Conservation (phyloP, 495 filamentous ascomycete genomes). For the Aspergillus incahuasiensis region DNA sequence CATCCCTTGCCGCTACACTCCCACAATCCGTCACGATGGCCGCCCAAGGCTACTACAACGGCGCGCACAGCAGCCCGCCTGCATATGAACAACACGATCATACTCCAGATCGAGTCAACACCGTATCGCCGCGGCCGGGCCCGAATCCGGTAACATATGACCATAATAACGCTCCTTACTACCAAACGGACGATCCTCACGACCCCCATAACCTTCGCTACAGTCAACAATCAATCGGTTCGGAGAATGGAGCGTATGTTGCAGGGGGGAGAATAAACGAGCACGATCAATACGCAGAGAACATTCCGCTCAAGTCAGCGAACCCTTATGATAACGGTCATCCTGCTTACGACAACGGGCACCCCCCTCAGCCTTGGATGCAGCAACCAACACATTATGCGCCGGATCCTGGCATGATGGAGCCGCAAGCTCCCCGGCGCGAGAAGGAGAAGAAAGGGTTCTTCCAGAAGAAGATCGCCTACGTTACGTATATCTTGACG, state of each 20-base stretch:
- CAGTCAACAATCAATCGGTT: conserved; percentile 39
- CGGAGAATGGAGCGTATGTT: conserved; percentile 31
- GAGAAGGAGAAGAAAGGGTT: conserved; percentile 41
- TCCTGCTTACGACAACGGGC: conserved; percentile 26
- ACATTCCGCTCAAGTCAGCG: conserved; percentile 45
- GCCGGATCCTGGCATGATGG: conserved; percentile 27
- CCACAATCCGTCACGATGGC: conserved; percentile 55
- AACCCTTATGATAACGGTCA: conserved; percentile 28
- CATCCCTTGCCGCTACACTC: conserved; percentile 7
- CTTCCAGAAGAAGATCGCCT: conserved; percentile 62
- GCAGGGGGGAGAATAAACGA: conserved; percentile 31
- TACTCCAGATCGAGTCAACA: conserved; percentile 24
- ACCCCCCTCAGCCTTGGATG: conserved; percentile 32
- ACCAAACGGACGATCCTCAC: conserved; percentile 17
- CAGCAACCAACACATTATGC: conserved; percentile 41
- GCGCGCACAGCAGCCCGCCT: conserved; percentile 42
- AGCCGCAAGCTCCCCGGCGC: conserved; percentile 15
- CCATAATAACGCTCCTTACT: conserved; percentile 24
- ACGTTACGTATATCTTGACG: conserved; percentile 79
- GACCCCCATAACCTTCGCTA: conserved; percentile 35
- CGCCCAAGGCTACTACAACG: conserved; percentile 75
- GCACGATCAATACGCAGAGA: conserved; percentile 46
- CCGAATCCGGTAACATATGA: conserved; percentile 24
- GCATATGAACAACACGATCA: conserved; percentile 41
- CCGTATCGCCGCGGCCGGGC: conserved; percentile 24